Evolutionary conservation across 768 basidiomycete species (phyloP), one percentile per base, ranked within the genome.

Genomic region (Termitomyces sp.): DNA sequence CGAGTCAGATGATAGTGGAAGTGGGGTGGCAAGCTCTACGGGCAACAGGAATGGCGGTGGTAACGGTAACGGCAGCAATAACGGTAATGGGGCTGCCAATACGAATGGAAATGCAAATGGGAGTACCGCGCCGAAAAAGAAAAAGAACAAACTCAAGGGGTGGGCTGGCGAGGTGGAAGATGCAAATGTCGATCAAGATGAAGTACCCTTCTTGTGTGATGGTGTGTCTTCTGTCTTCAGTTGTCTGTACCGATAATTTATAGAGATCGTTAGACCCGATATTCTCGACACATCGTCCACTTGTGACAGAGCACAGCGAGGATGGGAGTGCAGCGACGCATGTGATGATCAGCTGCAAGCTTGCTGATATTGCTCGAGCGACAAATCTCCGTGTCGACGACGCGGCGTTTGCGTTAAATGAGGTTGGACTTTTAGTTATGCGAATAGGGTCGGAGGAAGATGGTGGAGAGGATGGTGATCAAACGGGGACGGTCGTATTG

Each of bases 311-410:
- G 1, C 71, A 77, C 12, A 82, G 82, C 49, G 67, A 74, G 3
- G 85, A 91, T 58, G 91, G 90, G 8, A 83, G 85, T 57, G 86
- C 86, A 5, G 82, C 80, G 35, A 83, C 83, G 6, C 86, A 93
- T 60, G 78, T 89, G 55, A 75, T 80, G 41, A 78, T 89, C 27
- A 73, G 72, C 21, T 91, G 89, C 68, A 86, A 87, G 19, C 79
- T 98, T n/a, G 75, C 74, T 9, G 85, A 91, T 35, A 83, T 98
- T 55, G 87, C 93, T 1, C 75, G 77, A 17, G 89, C 87, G 28
- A 91, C 91, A 46, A 87, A 90, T 69, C 73, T 98, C 52, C 81
- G 91, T 1, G 69, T 85, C 0, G 92, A 97, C 54, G 96, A 98
- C 67, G 83, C 86, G 0, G 88, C 92, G 0, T 94, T 92, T 70